Evolutionary conservation across 805 yeast species (phyloP), one percentile per base, ranked within the genome.

Genomic region (Wickerhamiella brachini): DNA sequence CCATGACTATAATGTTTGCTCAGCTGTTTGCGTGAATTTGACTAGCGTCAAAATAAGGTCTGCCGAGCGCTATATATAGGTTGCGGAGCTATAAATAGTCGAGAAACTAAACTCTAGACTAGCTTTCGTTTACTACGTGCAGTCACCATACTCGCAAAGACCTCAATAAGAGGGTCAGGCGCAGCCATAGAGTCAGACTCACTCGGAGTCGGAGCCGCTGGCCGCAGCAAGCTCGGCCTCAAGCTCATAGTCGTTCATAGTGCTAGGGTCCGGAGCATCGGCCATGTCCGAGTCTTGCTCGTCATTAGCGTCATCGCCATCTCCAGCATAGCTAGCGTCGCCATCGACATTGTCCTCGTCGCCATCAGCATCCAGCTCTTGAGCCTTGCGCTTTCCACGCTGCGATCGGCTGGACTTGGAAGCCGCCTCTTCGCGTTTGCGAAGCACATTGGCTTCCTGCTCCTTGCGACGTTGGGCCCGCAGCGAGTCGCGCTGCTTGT

Each of bases 381-480:
- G 53, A 10, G 66, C 65, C 51, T 67, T 67, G 49, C 61, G 65
- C 48, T 65, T 76, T 63, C 71, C 81, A 69, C 59, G 74, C 77
- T 68, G 74, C 68, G 67, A 78, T 75, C 94, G 78, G 51, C 79
- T 79, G 59, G 81, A 81, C 71, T 83, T 85, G 9, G 80, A 84
- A 43, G 77, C 80, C 62, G 83, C 83, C 61, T 74, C 81, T 48
- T 80, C 87, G 56, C 78, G 77, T 74, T 70, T 89, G 51, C 76
- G 78, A 21, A 79, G 75, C 49, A 89, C 83, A 62, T 88, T 85
- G 45, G 75, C 89, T 57, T 79, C 80, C 68, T 89, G 97, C 61
- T 77, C 80, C 57, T 79, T 78, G 64, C 83, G 78, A 69, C 97
- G 78, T 60, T 78, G 73, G 29, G 76, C 83, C 67, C 81, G 85